These are phyloP conservation scores for Dioscorea zingiberensis DNA, from an alignment of 106 monocot genomes.

Conservation along the genomic window DNA sequence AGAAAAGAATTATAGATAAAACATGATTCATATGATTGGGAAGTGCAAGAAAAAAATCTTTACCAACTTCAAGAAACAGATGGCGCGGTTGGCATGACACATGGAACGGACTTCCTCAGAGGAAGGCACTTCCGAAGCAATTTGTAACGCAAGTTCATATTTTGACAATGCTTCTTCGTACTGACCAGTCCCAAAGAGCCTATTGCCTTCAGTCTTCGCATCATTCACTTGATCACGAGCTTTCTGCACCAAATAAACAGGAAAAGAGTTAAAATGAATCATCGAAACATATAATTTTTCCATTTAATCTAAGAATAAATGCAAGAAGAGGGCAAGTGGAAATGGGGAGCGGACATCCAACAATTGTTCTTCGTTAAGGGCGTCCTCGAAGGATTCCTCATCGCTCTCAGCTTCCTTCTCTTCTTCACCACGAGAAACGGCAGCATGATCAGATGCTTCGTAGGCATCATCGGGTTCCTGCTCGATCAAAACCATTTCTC, in stretches of 20 bases:
- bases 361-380: background rate
- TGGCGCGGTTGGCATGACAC: conserved; percentile 73
- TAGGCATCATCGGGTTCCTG: too few relatives aligned
- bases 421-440: too few relatives aligned
- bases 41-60: background rate
- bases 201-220: conserved; percentile 69
- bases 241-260: conserved; percentile 28
- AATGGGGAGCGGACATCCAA: background rate
- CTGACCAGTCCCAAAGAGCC: conserved; percentile 45
- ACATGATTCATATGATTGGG: background rate
- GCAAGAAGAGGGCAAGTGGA: background rate
- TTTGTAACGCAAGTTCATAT: conserved; percentile 62
- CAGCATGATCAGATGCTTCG: too few relatives aligned
- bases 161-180: conserved; percentile 62
- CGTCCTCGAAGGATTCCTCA: background rate
- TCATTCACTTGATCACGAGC: conserved; percentile 63
- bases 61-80: conserved; percentile 83
- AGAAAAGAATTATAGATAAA: background rate
- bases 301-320: background rate
- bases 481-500: too few relatives aligned
- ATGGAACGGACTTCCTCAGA: conserved; percentile 66
- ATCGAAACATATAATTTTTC: background rate
- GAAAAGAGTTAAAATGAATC: too few relatives aligned
- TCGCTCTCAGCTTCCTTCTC: background rate
- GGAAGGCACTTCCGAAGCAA: conserved; percentile 54